Conservation (phyloP, 768 basidiomycete genomes). For the Lactarius evosmus region DNA sequence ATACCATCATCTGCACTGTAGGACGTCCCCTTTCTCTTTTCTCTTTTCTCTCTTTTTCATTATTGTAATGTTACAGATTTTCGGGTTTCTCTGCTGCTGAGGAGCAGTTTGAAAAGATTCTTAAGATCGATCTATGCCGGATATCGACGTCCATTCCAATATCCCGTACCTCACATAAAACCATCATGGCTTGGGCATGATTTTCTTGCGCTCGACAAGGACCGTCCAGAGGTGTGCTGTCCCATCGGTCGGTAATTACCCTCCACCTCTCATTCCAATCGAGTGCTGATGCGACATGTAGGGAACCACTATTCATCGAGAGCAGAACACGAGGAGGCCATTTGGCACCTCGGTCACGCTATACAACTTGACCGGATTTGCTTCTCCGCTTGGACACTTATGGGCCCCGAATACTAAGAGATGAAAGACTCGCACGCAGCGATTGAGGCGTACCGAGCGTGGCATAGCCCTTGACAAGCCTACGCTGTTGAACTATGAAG, state of each 20-base stretch:
- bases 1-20: constrained; percentile 88
- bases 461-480: constrained; percentile 98
- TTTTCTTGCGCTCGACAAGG: constrained; percentile 81
- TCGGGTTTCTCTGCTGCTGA: constrained; percentile 88
- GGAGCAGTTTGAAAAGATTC: constrained; percentile 80
- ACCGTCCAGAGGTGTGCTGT: constrained; percentile 95
- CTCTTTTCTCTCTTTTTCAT: constrained; percentile 7
- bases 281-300: constrained; percentile 35
- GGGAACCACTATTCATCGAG: constrained; percentile 97
- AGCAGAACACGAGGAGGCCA: constrained; percentile 92
- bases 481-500: no score
- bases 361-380: constrained; percentile 93
- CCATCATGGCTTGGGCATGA: constrained; percentile 87
- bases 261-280: neutral
- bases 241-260: constrained; percentile 68
- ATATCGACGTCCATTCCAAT: constrained; percentile 92
- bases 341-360: constrained; percentile 91
- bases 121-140: constrained; percentile 76
- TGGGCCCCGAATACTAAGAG: constrained; percentile 99
- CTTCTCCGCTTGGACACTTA: constrained; percentile 95
- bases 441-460: constrained; percentile 96
- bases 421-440: constrained; percentile 99
- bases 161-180: constrained; percentile 95
- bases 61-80: constrained; percentile 15
- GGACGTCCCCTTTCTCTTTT: constrained; percentile 32